Evolutionary conservation across 129 eudicot genomes (phyloP), one percentile per base, ranked within the genome.

Genomic region (Chrysanthemum lavandulifolium): DNA sequence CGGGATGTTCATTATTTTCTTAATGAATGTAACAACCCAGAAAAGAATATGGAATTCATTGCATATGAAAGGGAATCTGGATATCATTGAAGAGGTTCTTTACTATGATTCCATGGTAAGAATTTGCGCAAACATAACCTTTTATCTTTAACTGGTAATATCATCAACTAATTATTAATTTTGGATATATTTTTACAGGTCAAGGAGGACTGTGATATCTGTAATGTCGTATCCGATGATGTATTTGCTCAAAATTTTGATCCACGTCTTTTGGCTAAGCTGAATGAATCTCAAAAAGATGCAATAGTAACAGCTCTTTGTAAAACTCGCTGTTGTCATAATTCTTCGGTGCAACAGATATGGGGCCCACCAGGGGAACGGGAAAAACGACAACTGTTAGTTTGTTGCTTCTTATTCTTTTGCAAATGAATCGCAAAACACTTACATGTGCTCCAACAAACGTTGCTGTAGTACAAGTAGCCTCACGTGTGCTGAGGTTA

Each of bases 41-140:
- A 81, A 78, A 67, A 75, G 88, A 59, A 76, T 86, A 21, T 86
- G 92, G 92, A 81, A 65, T 12, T 82, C 88, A 10, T 52, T 86
- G 67, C 78, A 63, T 53, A 78, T 81, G 86, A 53, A 73, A 6
- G 27, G 53, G 33, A 86, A 84, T 81, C 12, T 76, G 25, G 73
- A 23, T 15, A 79, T 86, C 61, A 70, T 86, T 59, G 69, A 65
- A 48, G 84, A 71, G 76, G 74, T 86, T 51, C 66, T 86, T 13
- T 67, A 57, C 71, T 21, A 59, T 51, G 74, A 75, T 73, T 72
- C 51, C 13, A 2, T 10, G 84, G 92, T 86, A 80, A 66, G 91
- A 71, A 25, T 25, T 27, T 73, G 51, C 61, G 18, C 57, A 2
- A 55, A 21, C 21, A 57, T 5, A 16, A 9, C 47, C 10, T 25